Base-by-base conservation (phyloP, 179 eudicot species). In the Amaranthus tricolor region DNA sequence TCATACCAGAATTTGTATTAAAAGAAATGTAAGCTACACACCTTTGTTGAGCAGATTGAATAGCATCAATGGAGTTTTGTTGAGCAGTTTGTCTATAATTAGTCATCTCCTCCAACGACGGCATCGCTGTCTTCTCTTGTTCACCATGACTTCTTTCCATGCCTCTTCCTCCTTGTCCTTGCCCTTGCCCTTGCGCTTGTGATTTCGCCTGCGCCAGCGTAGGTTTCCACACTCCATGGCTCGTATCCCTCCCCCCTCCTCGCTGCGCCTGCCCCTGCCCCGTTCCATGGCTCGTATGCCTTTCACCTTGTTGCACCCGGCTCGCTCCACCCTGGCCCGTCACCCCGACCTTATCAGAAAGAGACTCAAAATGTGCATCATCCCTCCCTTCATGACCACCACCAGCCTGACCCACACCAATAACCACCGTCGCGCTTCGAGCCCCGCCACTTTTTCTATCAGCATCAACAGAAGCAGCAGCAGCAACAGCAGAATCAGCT, bases 61-160 rank as follows among this genome's bases (percentile, higher is more conserved):
- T 72, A 1, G 92, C 84, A 2, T 93, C 95, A 52, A 88, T 74
- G 0, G 97, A 93, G n/a, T 86, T 85, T 77, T 89, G 93, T 70
- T 93, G 98, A 0, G 97, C 98, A 15, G 69, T 77, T 59, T 82
- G 89, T 69, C 98, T 86, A 19, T 75, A 77, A 15, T 63, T 68
- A 0, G 91, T 81, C 20, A 91, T 74, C 67, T 93, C 96, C 3
- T 88, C 91, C 62, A 84, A 54, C 6, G 92, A 84, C 2, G 83
- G 82, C 7, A 43, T 66, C 15, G 47, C 47, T 3, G 5, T 43
- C n/a, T 50, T 55, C 52, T 56, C 52, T 58, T 76, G 24, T 43
- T 72, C 10, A 0, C 56, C 72, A 0, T 56, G 53, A 9, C 45
- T 13, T 16, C 66, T 65, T 43, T 13, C 54, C 2, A 7, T 24